Percentiles rank a stretch among this genome's conserved stretches.
These are phyloP conservation scores for Candida broadrunensis DNA, from an alignment of 805 yeast genomes.

Conservation along the genomic window DNA sequence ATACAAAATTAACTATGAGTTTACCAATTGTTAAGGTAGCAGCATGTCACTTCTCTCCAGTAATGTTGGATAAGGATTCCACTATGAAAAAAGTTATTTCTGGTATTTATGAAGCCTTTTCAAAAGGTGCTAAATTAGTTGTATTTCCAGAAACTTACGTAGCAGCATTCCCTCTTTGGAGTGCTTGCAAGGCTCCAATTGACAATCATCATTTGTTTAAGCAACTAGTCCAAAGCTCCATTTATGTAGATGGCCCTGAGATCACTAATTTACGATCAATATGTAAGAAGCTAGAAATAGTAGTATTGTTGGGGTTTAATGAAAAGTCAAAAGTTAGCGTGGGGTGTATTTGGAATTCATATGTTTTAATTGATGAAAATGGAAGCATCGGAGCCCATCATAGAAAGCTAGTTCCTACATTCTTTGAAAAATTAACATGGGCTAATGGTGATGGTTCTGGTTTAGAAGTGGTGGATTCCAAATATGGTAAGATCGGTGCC, in stretches of 20 bases:
- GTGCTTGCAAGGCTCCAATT: constrained; percentile 18
- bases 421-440: not conserved
- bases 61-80: constrained; percentile 13
- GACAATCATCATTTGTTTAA: constrained; percentile 18
- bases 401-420: not conserved
- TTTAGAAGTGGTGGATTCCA: not conserved
- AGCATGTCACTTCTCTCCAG: constrained; percentile 19
- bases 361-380: constrained; percentile 6
- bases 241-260: constrained; percentile 21
- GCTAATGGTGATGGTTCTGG: constrained; percentile 1
- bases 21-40: constrained; percentile 17
- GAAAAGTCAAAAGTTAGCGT: constrained; percentile 15
- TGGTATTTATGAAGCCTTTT: constrained; percentile 13
- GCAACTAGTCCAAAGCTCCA: constrained; percentile 14
- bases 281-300: constrained; percentile 13
- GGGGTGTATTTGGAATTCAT: constrained; percentile 21
- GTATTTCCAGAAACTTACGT: constrained; percentile 18
- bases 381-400: not conserved
- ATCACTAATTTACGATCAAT: constrained; percentile 8
- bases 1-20: no score
- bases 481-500: not conserved
- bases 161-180: constrained; percentile 18
- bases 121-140: constrained; percentile 14
- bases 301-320: constrained; percentile 17
- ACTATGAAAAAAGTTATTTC: constrained; percentile 14